Percentiles rank a stretch among this genome's conserved stretches.
These are phyloP conservation scores for Coffea canephora DNA, from an alignment of 257 asterid genomes.

Conservation along the genomic window DNA sequence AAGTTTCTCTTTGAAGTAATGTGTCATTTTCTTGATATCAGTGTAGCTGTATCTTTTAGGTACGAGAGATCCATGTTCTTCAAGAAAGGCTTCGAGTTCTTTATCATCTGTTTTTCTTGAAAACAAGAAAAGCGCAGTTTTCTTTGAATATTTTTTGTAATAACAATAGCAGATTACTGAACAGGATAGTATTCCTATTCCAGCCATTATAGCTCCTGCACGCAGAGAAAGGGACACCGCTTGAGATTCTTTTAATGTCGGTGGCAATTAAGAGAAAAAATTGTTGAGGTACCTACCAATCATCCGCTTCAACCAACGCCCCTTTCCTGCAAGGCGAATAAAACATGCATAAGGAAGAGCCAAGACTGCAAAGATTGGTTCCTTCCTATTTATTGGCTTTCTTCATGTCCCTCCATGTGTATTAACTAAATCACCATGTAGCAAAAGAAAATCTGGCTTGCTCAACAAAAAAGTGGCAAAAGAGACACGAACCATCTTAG, in stretches of 20 bases:
- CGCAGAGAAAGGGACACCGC: neutral
- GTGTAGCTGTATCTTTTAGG: neutral
- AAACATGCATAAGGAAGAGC: neutral
- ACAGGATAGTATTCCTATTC: neutral
- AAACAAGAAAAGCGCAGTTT: too few species aligned
- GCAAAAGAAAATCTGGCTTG: neutral
- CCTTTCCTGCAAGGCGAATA: neutral
- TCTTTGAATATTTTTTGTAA: neutral
- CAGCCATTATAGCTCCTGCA: slow-evolving; percentile 12
- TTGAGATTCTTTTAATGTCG: neutral
- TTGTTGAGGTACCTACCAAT: neutral
- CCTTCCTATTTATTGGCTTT: neutral
- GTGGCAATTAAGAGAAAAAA: neutral
- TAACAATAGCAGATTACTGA: neutral
- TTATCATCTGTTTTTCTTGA: slow-evolving; percentile 11
- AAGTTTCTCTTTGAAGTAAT: slow-evolving; percentile 15
- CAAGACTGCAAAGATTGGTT: neutral
- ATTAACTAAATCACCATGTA: neutral
- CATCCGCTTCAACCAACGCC: neutral
- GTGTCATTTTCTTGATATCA: slow-evolving; percentile 6
- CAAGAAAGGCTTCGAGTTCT: neutral
- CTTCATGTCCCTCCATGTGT: neutral
- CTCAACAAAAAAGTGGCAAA: neutral
- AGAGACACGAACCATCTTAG: neutral
- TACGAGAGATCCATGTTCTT: neutral